Evolutionary conservation across 2,329 filamentous ascomycete species (phyloP).

Genomic region (Beauveria scarabaeidicola): DNA sequence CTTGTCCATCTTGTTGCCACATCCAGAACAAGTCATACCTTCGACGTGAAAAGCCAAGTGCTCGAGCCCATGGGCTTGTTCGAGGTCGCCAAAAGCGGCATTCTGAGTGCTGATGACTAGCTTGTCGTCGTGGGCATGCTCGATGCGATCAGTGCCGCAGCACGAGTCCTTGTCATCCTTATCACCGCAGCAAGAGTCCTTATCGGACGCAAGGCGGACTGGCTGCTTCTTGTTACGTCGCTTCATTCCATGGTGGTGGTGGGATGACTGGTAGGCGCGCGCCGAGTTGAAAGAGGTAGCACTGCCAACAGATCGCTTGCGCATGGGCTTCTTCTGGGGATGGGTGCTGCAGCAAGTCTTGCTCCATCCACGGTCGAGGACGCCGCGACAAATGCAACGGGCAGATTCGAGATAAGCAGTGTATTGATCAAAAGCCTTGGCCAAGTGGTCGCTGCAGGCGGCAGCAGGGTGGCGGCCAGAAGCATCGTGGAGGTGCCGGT

Average conservation of each 20-base stretch:
- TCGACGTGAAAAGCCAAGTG: conserved; percentile 22
- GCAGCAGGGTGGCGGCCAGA: conserved; percentile 18
- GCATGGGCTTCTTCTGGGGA: not conserved
- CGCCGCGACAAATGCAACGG: conserved; percentile 29
- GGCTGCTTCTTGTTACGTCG: conserved; percentile 14
- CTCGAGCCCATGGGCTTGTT: conserved; percentile 20
- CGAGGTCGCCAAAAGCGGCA: conserved; percentile 16
- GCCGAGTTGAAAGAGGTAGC: not conserved
- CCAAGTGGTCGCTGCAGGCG: conserved; percentile 25
- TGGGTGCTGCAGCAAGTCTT: conserved; percentile 21
- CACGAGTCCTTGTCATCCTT: conserved; percentile 11
- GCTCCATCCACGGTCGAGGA: conserved; percentile 22
- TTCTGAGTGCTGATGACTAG: not conserved
- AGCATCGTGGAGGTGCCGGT: conserved; percentile 20
- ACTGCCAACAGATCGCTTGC: not conserved
- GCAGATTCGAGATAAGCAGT: conserved; percentile 27
- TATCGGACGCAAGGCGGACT: not conserved
- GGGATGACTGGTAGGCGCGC: not conserved
- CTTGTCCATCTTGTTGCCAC: conserved; percentile 26
- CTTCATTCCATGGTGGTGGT: conserved; percentile 18
- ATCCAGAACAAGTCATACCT: conserved; percentile 31
- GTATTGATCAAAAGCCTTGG: conserved; percentile 26
- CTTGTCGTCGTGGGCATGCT: conserved; percentile 9
- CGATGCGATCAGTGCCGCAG: conserved; percentile 10
- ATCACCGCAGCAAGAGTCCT: conserved; percentile 7